Conservation (phyloP, 179 eudicot species). For the Actinidia polygama region DNA sequence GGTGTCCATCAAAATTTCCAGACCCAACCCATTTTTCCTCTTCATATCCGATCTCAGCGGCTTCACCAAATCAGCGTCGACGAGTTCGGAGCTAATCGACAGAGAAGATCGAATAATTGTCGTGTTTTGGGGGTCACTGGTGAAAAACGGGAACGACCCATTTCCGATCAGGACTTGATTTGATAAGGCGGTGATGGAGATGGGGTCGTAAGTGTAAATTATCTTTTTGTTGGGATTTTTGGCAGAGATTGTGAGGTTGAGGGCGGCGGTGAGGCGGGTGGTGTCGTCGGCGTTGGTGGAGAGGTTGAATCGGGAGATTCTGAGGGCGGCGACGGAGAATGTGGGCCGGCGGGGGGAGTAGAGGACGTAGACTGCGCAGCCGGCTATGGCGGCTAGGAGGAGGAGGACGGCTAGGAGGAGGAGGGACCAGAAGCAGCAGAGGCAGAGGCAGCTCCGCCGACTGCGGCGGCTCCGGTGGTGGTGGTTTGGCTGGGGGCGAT, state of each 20-base stretch:
- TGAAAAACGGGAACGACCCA: too few relatives aligned
- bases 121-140: conserved; percentile 39
- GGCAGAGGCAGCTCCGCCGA: conserved; percentile 58
- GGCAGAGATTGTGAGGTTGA: too few relatives aligned
- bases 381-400: conserved; percentile 48
- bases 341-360: conserved; percentile 65
- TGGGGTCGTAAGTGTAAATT: too few relatives aligned
- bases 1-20: conserved; percentile 57
- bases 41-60: conserved; percentile 56
- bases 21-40: conserved; percentile 58
- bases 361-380: conserved; percentile 47
- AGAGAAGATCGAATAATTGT: conserved; percentile 45
- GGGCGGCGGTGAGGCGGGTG: conserved; percentile 36
- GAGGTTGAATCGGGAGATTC: conserved; percentile 45
- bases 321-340: conserved; percentile 49
- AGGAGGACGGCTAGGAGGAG: conserved; percentile 39
- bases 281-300: conserved; percentile 52
- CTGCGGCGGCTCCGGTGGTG: conserved; percentile 41
- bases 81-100: conserved; percentile 16
- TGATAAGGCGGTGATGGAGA: too few relatives aligned
- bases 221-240: too few relatives aligned
- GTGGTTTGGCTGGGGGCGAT: conserved; percentile 51
- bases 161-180: too few relatives aligned
- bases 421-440: conserved; percentile 43
- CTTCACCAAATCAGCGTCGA: conserved; percentile 55